Evolutionary conservation across 495 filamentous ascomycete genomes (phyloP).

Genomic region (Gamarada debralockiae): DNA sequence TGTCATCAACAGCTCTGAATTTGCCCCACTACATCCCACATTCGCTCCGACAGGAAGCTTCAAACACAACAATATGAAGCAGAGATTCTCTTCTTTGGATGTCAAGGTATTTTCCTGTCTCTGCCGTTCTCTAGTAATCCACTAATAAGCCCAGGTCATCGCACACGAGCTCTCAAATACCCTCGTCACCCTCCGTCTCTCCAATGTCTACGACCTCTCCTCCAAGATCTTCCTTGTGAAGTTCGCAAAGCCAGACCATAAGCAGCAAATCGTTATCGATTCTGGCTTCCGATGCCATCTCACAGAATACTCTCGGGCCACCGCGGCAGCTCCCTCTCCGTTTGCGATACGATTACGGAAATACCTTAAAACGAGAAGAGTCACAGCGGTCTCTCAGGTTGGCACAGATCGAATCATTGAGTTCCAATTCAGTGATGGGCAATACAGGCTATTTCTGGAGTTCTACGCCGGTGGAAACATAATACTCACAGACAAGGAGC

Average conservation of each 20-base stretch:
- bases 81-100: conserved; percentile 70
- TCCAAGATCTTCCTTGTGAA: conserved; percentile 93
- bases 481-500: conserved; percentile 78
- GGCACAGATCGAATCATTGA: conserved; percentile 94
- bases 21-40: conserved; percentile 18
- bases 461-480: conserved; percentile 98
- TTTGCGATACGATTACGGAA: conserved; percentile 86
- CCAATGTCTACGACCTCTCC: conserved; percentile 88
- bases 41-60: not conserved
- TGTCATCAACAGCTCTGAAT: not conserved
- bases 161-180: conserved; percentile 80
- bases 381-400: conserved; percentile 78
- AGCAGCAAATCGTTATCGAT: conserved; percentile 86
- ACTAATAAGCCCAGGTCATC: conserved; percentile 62
- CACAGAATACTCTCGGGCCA: conserved; percentile 81
- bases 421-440: conserved; percentile 86
- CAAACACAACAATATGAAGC: conserved; percentile 70
- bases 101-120: conserved; percentile 17
- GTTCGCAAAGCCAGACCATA: conserved; percentile 76
- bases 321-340: conserved; percentile 72
- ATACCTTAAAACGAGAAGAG: conserved; percentile 76
- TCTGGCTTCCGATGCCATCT: conserved; percentile 95
- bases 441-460: conserved; percentile 83
- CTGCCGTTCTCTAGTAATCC: not conserved
- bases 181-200: conserved; percentile 73